A percentile compares a stretch with the other conserved stretches of the same genome.
These are phyloP conservation scores for Amesomyces nigricolor DNA, from an alignment of 2,329 filamentous ascomycete species.

Conservation along the genomic window DNA sequence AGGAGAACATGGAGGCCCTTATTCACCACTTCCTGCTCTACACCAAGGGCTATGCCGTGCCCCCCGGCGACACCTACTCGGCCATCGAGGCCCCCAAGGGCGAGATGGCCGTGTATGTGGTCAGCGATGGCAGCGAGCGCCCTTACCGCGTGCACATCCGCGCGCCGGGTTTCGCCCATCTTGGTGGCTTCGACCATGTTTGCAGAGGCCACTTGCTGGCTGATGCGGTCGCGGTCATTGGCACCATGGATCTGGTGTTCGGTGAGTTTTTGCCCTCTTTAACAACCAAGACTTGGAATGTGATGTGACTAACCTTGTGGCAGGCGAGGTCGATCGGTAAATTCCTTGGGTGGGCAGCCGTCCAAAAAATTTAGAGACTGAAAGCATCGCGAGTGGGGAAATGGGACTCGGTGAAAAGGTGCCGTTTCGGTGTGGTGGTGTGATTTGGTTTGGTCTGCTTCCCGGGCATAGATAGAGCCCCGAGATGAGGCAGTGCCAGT, in stretches of 20 bases:
- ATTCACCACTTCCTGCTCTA: constrained; percentile 99
- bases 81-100: constrained; percentile 99
- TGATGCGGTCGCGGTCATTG: constrained; percentile 94
- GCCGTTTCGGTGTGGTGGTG: constrained; percentile 27
- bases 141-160: constrained; percentile 97
- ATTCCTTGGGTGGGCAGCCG: constrained; percentile 21
- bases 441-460: background rate
- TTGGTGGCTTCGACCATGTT: constrained; percentile 91
- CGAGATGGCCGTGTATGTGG: constrained; percentile 96
- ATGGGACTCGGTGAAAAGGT: background rate
- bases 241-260: constrained; percentile 84
- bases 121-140: constrained; percentile 92
- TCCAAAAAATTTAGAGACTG: constrained; percentile 24
- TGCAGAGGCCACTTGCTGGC: constrained; percentile 88
- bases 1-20: constrained; percentile 99
- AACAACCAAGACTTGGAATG: too few relatives aligned
- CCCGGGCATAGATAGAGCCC: constrained; percentile 5
- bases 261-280: constrained; percentile 48
- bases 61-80: constrained; percentile 95
- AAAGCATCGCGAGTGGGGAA: constrained; percentile 6
- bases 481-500: background rate
- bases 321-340: constrained; percentile 59
- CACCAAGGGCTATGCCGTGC: constrained; percentile 96
- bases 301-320: constrained; percentile 9
- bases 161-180: constrained; percentile 91